Evolutionary conservation across 1,139 yeast genomes (phyloP).

Genomic region (Chernovozyma sophiae-reginae): DNA sequence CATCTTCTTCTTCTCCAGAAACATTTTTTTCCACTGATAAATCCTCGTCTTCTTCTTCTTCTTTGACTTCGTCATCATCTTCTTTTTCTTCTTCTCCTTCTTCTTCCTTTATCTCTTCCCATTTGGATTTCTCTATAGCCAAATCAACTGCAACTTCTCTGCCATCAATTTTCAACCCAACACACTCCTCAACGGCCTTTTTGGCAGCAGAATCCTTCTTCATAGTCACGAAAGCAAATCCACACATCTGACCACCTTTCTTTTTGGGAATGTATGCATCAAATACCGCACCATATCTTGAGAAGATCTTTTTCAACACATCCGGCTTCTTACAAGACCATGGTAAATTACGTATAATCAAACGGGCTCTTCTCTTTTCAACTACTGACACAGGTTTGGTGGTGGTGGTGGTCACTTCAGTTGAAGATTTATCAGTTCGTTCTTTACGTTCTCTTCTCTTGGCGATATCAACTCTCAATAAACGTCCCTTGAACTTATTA

Average conservation of each 20-base stretch:
- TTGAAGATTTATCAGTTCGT: constrained; percentile 7
- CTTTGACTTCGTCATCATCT: constrained; percentile 23
- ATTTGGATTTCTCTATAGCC: constrained; percentile 82
- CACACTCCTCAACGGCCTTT: constrained; percentile 69
- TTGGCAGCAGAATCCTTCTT: constrained; percentile 74
- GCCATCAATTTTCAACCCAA: constrained; percentile 78
- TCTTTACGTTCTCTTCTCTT: constrained; percentile 82
- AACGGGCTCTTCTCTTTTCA: constrained; percentile 72
- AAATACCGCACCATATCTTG: constrained; percentile 78
- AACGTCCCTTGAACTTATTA: constrained; percentile 59
- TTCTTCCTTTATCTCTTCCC: constrained; percentile 48
- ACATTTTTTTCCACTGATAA: constrained; percentile 19
- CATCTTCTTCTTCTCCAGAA: constrained; percentile 31
- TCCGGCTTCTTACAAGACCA: constrained; percentile 89
- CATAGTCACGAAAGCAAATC: constrained; percentile 95
- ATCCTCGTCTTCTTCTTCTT: constrained; percentile 22
- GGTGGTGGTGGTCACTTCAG: constrained; percentile 14
- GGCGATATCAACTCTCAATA: constrained; percentile 80
- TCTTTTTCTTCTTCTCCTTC: constrained; percentile 41
- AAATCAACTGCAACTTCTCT: constrained; percentile 93
- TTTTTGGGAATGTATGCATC: constrained; percentile 90
- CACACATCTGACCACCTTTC: constrained; percentile 84
- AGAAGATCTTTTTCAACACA: constrained; percentile 64
- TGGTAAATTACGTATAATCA: constrained; percentile 88
- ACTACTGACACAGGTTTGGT: constrained; percentile 21